Evolutionary conservation across 768 basidiomycete species (phyloP).

Genomic region (Boletus patriciae): DNA sequence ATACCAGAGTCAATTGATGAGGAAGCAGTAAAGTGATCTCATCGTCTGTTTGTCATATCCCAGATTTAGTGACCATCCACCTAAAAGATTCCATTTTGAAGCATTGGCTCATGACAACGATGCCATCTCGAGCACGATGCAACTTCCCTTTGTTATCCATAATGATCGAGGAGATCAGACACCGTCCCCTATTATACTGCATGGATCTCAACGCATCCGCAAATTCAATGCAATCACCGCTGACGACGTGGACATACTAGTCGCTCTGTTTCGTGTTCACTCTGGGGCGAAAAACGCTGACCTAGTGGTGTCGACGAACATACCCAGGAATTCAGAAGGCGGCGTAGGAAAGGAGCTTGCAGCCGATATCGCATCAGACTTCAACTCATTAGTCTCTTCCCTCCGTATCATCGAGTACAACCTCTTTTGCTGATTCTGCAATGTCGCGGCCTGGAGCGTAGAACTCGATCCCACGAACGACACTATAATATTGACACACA

Average conservation of each 20-base stretch:
- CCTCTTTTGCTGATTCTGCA: conserved; percentile 57
- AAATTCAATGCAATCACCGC: conserved; percentile 68
- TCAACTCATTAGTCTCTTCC: conserved; percentile 54
- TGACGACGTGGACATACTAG: conserved; percentile 73
- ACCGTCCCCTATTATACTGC: conserved; percentile 59
- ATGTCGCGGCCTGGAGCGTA: not conserved
- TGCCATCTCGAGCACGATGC: conserved; percentile 52
- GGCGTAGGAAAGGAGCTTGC: conserved; percentile 35
- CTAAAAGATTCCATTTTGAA: conserved; percentile 81
- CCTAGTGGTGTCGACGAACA: conserved; percentile 81
- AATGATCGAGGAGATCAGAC: conserved; percentile 50
- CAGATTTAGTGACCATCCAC: conserved; percentile 4
- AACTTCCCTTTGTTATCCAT: conserved; percentile 38
- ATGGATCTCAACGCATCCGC: conserved; percentile 66
- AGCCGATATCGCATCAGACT: conserved; percentile 43
- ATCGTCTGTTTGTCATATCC: conserved; percentile 2
- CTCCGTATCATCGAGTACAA: conserved; percentile 66
- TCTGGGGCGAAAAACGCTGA: conserved; percentile 60
- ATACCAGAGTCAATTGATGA: conserved; percentile 56
- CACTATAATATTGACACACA: not conserved
- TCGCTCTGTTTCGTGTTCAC: conserved; percentile 80
- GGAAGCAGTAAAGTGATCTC: conserved; percentile 68
- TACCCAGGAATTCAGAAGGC: conserved; percentile 50
- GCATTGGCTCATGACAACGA: conserved; percentile 90
- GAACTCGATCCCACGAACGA: conserved; percentile 5